phyloP scores from a whole-genome alignment of 2,329 filamentous ascomycete genomes.

The Pseudogymnoascus sp. region DNA sequence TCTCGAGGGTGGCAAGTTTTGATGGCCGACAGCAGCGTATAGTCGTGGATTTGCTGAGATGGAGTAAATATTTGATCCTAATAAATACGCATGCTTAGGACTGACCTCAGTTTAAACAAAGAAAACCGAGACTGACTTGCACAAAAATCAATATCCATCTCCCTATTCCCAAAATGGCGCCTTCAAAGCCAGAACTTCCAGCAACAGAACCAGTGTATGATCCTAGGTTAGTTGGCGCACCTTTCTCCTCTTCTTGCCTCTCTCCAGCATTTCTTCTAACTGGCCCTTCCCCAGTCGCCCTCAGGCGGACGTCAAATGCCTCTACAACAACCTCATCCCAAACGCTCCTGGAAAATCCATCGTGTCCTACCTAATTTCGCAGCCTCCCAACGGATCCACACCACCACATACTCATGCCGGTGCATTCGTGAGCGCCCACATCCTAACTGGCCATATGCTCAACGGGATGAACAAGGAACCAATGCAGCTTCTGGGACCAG shows the following conservation, averaged over 20 bases:
- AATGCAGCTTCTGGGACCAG: constrained; percentile 29
- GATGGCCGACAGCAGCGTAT: background rate
- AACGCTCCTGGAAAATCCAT: constrained; percentile 37
- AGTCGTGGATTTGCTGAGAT: background rate
- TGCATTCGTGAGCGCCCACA: constrained; percentile 35
- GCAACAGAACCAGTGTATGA: background rate
- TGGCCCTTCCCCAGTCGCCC: constrained; percentile 12
- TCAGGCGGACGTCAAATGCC: constrained; percentile 2
- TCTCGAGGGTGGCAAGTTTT: background rate
- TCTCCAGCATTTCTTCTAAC: background rate
- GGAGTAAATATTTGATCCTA: background rate
- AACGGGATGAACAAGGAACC: constrained; percentile 43
- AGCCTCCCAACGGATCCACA: constrained; percentile 34
- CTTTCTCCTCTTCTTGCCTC: background rate
- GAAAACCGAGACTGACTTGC: background rate
- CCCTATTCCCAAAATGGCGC: background rate
- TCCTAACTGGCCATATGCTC: constrained; percentile 34
- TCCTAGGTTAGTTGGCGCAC: background rate
- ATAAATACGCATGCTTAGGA: background rate
- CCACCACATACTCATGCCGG: constrained; percentile 42
- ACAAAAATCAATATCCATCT: background rate
- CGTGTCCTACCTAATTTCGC: constrained; percentile 33
- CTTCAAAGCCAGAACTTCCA: background rate
- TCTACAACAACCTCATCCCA: constrained; percentile 29
- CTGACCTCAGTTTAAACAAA: background rate